These are phyloP conservation scores for Tetrapyrgos nigripes DNA, from an alignment of 1,284 basidiomycete species.

Conservation along the genomic window DNA sequence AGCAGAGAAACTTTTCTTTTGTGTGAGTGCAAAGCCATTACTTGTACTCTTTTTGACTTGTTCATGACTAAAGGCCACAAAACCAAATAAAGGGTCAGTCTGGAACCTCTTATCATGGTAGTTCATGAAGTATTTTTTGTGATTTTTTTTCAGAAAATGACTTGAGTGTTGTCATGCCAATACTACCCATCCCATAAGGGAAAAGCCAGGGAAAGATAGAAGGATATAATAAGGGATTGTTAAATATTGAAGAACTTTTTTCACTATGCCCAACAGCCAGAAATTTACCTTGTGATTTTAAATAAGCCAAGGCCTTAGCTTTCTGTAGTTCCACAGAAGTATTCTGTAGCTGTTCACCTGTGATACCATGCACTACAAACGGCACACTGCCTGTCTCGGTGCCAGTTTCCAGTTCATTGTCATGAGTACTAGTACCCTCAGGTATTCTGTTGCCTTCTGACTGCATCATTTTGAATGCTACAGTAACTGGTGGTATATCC, in stretches of 20 bases:
- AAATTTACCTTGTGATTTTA: slow-evolving; percentile 20
- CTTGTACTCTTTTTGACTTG: slow-evolving; percentile 29
- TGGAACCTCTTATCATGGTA: slow-evolving; percentile 39
- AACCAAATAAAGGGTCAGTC: slow-evolving; percentile 27
- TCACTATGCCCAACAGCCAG: slow-evolving; percentile 29
- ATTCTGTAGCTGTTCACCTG: slow-evolving; percentile 12
- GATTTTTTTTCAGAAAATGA: slow-evolving; percentile 20
- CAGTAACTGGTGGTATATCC: slow-evolving; percentile 36
- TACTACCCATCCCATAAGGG: slow-evolving; percentile 40
- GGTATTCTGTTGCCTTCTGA: slow-evolving; percentile 21
- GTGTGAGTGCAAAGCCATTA: slow-evolving; percentile 30
- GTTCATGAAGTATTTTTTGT: slow-evolving; percentile 30
- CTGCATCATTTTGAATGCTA: slow-evolving; percentile 29
- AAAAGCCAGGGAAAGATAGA: slow-evolving; percentile 43
- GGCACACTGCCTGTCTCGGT: slow-evolving; percentile 20
- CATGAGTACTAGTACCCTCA: slow-evolving; percentile 18
- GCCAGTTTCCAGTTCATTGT: slow-evolving; percentile 17
- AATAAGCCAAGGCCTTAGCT: slow-evolving; percentile 28
- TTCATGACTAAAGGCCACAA: slow-evolving; percentile 36
- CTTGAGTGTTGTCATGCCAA: slow-evolving; percentile 22
- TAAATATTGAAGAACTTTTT: slow-evolving; percentile 29
- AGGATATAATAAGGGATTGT: slow-evolving; percentile 37
- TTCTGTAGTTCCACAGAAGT: neutral
- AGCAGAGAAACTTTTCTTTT: slow-evolving; percentile 21
- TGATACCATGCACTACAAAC: slow-evolving; percentile 22